Base-by-base conservation (phyloP, 805 yeast species). In the Candida vaughaniae region DNA sequence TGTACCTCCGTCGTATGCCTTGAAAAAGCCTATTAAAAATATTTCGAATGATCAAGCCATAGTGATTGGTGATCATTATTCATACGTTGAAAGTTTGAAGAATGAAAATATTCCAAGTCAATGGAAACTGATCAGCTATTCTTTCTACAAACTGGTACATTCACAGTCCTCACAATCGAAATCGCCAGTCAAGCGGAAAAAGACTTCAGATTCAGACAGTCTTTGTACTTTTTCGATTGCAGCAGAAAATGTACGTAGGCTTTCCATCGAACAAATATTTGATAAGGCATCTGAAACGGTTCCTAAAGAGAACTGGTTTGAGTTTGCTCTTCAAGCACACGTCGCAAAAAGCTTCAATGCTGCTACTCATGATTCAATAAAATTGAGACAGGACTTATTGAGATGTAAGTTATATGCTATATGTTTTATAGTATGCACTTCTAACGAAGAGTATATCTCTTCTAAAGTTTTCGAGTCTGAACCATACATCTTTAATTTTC, bases 291-390 rank as follows among this genome's bases (percentile, higher is more conserved):
- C 65, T 43, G 73, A 66, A 25, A 59, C 58, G 8, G 56, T 84
- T 14, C 95, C 96, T 3, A 53, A 70, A 22, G 79, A 79, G n/a
- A 67, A 62, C 25, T 78, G 85, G 79, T 70, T 71, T 40, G 80
- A 77, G 23, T 86, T 82, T 48, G 73, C 81, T 1, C 57, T 82
- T 25, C 74, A 72, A 29, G 82, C 83, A 1, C 62, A 80, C 5
- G 66, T 76, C 20, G 86, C 89, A 1, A 88, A 87, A 57, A 78
- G 95, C 0, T 88, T 85, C 64, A 76, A 75, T 51, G 65, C 72
- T 12, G 71, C 69, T 29, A 63, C 82, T 2, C 64, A 61, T 31
- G 83, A 78, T 26, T 69, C 80, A 33, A 58, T 80, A 29, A 60
- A 65, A 25, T 52, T 81, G 38, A 72, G 96, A 43, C 71, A 72